phyloP scores from a whole-genome alignment of 1,284 basidiomycete genomes.

The Volvariella surrecta region DNA sequence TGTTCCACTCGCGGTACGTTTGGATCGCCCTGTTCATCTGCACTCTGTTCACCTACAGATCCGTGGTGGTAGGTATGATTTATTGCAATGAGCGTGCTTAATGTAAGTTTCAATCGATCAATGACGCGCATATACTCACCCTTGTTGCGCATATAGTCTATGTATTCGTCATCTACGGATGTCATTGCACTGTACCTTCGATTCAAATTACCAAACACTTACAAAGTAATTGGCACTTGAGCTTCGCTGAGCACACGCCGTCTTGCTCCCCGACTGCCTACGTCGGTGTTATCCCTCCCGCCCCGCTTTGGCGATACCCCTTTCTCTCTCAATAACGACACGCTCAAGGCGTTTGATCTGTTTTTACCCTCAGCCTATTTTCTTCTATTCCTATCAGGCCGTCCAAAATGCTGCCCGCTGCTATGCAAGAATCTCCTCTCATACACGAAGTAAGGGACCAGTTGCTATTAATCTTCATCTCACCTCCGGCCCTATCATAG shows the following conservation, averaged over 20 bases:
- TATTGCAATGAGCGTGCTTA: neutral
- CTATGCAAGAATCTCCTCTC: neutral
- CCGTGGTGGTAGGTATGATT: neutral
- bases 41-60: neutral
- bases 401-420: neutral
- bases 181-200: too few relatives aligned
- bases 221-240: too few relatives aligned
- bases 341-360: too few relatives aligned
- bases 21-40: slow-evolving; percentile 10
- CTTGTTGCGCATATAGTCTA: neutral
- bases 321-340: too few relatives aligned
- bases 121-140: neutral
- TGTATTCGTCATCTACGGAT: neutral
- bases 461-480: neutral
- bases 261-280: too few relatives aligned
- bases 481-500: neutral
- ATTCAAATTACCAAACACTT: too few relatives aligned
- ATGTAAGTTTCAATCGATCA: neutral
- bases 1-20: slow-evolving; percentile 7
- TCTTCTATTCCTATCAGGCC: too few relatives aligned
- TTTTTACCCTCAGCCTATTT: too few relatives aligned
- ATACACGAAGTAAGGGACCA: slow-evolving; percentile 1
- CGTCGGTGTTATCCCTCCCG: too few relatives aligned
- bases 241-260: too few relatives aligned
- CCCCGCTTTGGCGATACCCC: too few relatives aligned